Conservation (phyloP, 2,329 filamentous ascomycete genomes). For the Escovopsis sp. region DNA sequence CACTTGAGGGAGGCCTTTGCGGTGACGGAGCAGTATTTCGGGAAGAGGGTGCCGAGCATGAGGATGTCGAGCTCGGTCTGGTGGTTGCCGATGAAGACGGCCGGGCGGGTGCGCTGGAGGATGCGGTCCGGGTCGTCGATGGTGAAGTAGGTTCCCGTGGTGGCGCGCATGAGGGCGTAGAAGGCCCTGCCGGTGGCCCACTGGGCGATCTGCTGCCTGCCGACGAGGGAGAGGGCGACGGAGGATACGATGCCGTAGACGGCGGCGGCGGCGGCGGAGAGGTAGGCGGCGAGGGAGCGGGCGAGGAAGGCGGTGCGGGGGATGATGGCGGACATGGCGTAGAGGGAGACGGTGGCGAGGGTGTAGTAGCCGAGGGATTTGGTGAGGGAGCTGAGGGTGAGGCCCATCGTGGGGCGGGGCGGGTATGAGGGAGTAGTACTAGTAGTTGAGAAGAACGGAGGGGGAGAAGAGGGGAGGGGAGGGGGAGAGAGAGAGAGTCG, state of each 20-base stretch:
- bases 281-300: conserved; percentile 50
- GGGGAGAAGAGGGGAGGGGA: not conserved
- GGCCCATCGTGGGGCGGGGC: conserved; percentile 17
- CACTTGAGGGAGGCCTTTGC: conserved; percentile 74
- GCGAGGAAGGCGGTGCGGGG: conserved; percentile 52
- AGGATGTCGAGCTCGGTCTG: conserved; percentile 92
- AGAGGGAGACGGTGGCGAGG: conserved; percentile 39
- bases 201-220: conserved; percentile 64
- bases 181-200: conserved; percentile 72
- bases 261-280: conserved; percentile 44
- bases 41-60: conserved; percentile 80
- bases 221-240: conserved; percentile 52
- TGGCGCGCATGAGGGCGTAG: conserved; percentile 59
- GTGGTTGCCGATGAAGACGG: conserved; percentile 88
- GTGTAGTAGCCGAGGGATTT: conserved; percentile 37
- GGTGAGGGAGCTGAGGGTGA: conserved; percentile 20
- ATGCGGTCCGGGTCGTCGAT: conserved; percentile 51
- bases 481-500: too few species aligned
- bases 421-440: conserved; percentile 2
- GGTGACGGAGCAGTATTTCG: conserved; percentile 80
- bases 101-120: conserved; percentile 54
- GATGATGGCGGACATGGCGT: conserved; percentile 42
- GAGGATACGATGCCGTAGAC: conserved; percentile 64
- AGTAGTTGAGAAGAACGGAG: not conserved
- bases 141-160: conserved; percentile 65